phyloP scores from a whole-genome alignment of 371 early-diverging fungal genomes.

The Syncephalastrum sp. region DNA sequence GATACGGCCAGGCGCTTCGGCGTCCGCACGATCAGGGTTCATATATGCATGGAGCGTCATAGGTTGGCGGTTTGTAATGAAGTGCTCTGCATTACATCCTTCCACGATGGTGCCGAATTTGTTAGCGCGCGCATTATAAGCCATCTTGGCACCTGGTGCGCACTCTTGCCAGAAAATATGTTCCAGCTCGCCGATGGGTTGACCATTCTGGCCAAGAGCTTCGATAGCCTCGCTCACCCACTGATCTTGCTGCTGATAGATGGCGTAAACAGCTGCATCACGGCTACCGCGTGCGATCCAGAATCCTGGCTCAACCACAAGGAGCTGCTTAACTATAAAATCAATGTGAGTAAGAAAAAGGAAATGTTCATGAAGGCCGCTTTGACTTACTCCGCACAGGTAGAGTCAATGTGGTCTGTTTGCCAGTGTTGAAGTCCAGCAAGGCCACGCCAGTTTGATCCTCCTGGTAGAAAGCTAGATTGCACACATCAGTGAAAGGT shows the following conservation, averaged over 20 bases:
- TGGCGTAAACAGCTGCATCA: slow-evolving; percentile 40
- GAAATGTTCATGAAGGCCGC: not conserved
- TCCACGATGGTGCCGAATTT: slow-evolving; percentile 31
- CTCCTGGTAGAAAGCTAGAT: slow-evolving; percentile 66
- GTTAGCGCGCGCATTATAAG: slow-evolving; percentile 14
- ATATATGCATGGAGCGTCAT: slow-evolving; percentile 28
- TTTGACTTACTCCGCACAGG: slow-evolving; percentile 34
- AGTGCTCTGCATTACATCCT: slow-evolving; percentile 30
- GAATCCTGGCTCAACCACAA: slow-evolving; percentile 47
- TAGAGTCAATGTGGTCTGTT: slow-evolving; percentile 50
- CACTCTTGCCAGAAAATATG: slow-evolving; percentile 27
- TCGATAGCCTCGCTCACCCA: slow-evolving; percentile 33
- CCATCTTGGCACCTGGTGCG: slow-evolving; percentile 23
- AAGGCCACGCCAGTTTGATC: slow-evolving; percentile 53
- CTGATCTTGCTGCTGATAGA: slow-evolving; percentile 29
- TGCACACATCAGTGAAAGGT: not conserved
- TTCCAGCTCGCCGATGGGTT: slow-evolving; percentile 22
- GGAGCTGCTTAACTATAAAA: slow-evolving; percentile 40
- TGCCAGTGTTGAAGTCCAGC: slow-evolving; percentile 60
- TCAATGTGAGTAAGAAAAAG: not conserved
- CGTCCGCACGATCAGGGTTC: slow-evolving; percentile 10
- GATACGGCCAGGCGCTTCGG: slow-evolving; percentile 28
- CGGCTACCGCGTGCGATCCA: slow-evolving; percentile 64
- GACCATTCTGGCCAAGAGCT: slow-evolving; percentile 39
- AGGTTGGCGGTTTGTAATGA: slow-evolving; percentile 12